Evolutionary conservation across 345 rosid genomes (phyloP).

Genomic region (Brassica rapa): DNA sequence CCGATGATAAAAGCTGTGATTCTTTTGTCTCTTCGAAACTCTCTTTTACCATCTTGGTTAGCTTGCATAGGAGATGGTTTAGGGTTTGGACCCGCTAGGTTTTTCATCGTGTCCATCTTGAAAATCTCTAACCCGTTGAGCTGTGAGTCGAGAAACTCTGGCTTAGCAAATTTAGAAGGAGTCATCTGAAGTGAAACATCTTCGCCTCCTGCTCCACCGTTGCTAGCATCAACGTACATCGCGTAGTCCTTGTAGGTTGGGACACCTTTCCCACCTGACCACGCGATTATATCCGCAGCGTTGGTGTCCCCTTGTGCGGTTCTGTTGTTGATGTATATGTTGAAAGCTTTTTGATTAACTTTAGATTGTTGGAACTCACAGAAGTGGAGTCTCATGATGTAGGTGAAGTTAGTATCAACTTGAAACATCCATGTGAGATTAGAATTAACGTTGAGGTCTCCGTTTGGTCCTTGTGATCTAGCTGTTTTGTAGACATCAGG

Average conservation of each 20-base stretch:
- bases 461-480: constrained; percentile 55
- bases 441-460: constrained; percentile 44
- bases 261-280: constrained; percentile 50
- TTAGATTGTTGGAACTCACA: constrained; percentile 54
- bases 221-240: constrained; percentile 40
- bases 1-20: constrained; percentile 43
- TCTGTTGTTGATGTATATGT: constrained; percentile 67
- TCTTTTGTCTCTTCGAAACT: constrained; percentile 28
- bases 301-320: constrained; percentile 47
- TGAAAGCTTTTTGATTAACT: constrained; percentile 63
- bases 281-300: constrained; percentile 61
- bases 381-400: constrained; percentile 73
- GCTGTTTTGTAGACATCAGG: constrained; percentile 60
- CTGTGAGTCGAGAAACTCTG: constrained; percentile 52
- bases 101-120: constrained; percentile 53
- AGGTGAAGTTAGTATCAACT: constrained; percentile 68
- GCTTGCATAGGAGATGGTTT: constrained; percentile 56
- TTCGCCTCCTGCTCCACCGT: constrained; percentile 47
- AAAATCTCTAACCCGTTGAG: constrained; percentile 77
- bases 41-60: constrained; percentile 25
- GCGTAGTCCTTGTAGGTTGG: constrained; percentile 66
- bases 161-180: constrained; percentile 47
- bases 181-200: constrained; percentile 50
- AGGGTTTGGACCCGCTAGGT: constrained; percentile 73
- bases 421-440: constrained; percentile 78